phyloP scores from a whole-genome alignment of 768 basidiomycete genomes.

The Macrocybe gigantea region DNA sequence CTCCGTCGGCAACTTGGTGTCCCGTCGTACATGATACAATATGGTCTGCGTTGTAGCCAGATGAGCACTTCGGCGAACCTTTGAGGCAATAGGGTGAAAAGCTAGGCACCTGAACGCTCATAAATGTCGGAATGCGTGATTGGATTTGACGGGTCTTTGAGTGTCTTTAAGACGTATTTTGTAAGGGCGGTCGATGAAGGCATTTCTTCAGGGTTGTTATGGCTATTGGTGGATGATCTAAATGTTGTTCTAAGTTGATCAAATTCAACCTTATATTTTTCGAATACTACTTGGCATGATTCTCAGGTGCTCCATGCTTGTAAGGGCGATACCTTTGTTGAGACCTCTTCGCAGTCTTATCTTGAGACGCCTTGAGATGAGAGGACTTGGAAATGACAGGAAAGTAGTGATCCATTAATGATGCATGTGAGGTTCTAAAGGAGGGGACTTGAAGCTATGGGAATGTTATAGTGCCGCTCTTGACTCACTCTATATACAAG shows the following conservation, averaged over 20 bases:
- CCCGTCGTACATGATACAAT: conserved; percentile 61
- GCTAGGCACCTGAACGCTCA: conserved; percentile 49
- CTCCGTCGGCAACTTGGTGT: conserved; percentile 56
- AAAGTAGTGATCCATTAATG: conserved; percentile 17
- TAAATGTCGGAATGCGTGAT: conserved; percentile 69
- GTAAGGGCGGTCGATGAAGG: conserved; percentile 43
- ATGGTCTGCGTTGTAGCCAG: conserved; percentile 21
- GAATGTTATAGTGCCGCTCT: not conserved
- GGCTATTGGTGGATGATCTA: not conserved
- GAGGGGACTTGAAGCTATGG: not conserved
- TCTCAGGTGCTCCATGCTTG: not conserved
- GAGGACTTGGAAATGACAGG: conserved; percentile 15
- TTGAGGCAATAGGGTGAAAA: not conserved
- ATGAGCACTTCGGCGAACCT: not conserved
- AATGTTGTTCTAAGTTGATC: conserved; percentile 3
- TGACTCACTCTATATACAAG: conserved; percentile 3
- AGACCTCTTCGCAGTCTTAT: conserved; percentile 9
- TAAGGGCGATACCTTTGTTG: conserved; percentile 13
- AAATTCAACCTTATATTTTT: not conserved
- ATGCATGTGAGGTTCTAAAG: not conserved
- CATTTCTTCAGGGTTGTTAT: too few relatives aligned
- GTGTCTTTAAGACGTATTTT: conserved; percentile 52
- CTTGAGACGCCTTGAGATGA: conserved; percentile 4
- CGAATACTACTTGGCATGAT: conserved; percentile 9
- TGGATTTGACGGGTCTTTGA: conserved; percentile 64